Evolutionary conservation across 495 filamentous ascomycete species (phyloP), one percentile per base, ranked within the genome.

Genomic region (Cercophora newfieldiana): DNA sequence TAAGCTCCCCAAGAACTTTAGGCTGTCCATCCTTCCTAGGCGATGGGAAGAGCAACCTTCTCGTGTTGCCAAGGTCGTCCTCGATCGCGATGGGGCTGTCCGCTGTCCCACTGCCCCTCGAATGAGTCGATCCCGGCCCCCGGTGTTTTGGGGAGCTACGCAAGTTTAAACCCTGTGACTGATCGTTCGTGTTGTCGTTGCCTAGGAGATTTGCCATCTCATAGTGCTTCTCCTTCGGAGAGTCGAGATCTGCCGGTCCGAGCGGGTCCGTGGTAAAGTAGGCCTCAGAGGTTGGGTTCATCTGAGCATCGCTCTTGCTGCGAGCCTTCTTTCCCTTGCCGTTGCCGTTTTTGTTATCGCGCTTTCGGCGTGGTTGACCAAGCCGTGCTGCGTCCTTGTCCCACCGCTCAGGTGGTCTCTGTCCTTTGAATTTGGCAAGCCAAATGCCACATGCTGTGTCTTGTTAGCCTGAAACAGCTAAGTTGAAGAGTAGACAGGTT

Each of bases 351-450:
- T 76, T 76, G 65, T 74, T 65, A 29, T 74, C 69, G 22, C 76
- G 78, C 77, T 83, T 86, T 66, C 78, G 81, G 10, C 80, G 75
- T 25, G 78, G 77, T 59, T 83, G 78, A 29, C 78, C 79, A 8
- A 83, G 79, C 12, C 81, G 79, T 48, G 81, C 77, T 25, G 80
- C 79, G 28, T 88, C 83, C 61, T 90, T 90, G 65, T 89, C 88
- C 94, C 94, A 99, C 64, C 88, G 87, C 51, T 92, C 86, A 56
- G 87, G 81, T 1, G 95, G 95, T 7, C 95, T 86, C 83, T 96
- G 96, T 29, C 75, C 81, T 72, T 91, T 93, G 72, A 89, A 91
- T 69, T 96, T 97, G 49, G 88, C 86, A 64, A 97, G 86, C 93
- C 93, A 99, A 31, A 99, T 84, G 16, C 95, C 95, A 71, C 95